Base-by-base conservation (phyloP, 208 protist species). In the Leishmania turanica region DNA sequence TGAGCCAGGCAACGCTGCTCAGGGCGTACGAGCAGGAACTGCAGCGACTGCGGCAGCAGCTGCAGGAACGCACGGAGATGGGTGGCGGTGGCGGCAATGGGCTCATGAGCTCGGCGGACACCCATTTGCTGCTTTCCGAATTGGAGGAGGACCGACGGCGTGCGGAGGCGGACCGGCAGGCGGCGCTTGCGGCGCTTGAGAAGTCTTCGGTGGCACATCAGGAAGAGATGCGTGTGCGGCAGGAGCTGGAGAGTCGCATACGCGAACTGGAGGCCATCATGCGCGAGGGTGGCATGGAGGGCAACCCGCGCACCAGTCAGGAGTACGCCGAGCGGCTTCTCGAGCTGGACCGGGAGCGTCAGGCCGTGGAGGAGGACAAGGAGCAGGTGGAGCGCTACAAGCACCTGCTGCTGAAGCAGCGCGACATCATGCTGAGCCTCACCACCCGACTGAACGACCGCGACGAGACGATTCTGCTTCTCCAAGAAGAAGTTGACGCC, bases 401-500 rank as follows among this genome's bases (percentile, higher is more conserved):
- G 87, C 91, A 98, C 78, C 91, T 99, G n/a, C 87, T 99, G 68
- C 82, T 99, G 65, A 99, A 99, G 89, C 98, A 99, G 88, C 91
- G 98, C 19, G 98, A 99, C 83, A 98, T 99, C 78, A 99, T 99
- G 97, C 90, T 99, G 65, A 92, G 91, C 72, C 89, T 99, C 56
- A 99, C 97, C 17, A 89, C 90, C 19, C 88, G 97, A 19, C 85
- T 99, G 4, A 98, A 98, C 80, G 97, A 99, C 82, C 86, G 97
- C 34, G 98, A 99, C 77, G 94, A 98, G 84, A 92, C 92, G 19
- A 98, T 98, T 42, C 76, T 97, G 66, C 82, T 89, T 37, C 79
- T 98, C 71, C 93, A 98, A 70, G 92, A 97, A 66, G 95, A 98
- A 78, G 64, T 98, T 24, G 93, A 97, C 75, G 92, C 93, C 0